Evolutionary conservation across 257 asterid species (phyloP).

Genomic region (Lithospermum erythrorhizon): DNA sequence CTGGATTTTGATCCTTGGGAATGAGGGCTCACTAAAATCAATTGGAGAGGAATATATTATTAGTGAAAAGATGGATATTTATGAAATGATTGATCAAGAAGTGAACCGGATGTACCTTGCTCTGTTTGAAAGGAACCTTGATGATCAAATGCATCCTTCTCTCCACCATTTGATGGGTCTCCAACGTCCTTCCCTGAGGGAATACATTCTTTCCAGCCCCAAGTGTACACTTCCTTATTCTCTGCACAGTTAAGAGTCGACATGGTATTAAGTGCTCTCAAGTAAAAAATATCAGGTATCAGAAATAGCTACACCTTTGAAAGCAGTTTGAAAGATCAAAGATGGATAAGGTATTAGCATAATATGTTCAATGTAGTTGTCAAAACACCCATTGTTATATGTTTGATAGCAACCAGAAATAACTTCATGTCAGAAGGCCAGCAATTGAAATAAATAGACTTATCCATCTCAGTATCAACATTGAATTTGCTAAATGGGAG

Average conservation of each 20-base stretch:
- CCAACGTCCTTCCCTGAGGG: conserved; percentile 80
- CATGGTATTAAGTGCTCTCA: no score
- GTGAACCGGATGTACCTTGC: conserved; percentile 39
- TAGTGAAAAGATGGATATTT: not conserved
- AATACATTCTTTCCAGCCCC: conserved; percentile 99
- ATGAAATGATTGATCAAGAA: not conserved
- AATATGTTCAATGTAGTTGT: no score
- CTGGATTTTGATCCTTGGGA: conserved; percentile 63
- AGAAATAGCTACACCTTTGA: not conserved
- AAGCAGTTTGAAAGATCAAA: no score
- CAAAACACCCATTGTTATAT: no score
- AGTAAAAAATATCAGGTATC: not conserved
- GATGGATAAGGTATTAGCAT: no score
- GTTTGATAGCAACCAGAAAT: no score
- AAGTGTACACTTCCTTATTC: conserved; percentile 75
- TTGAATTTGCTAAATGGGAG: not conserved
- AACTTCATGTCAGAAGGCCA: no score
- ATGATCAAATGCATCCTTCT: conserved; percentile 39
- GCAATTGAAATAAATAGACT: no score
- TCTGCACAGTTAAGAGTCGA: conserved; percentile 33
- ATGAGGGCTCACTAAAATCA: conserved; percentile 61
- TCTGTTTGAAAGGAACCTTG: conserved; percentile 39
- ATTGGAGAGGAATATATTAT: not conserved
- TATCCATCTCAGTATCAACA: not conserved
- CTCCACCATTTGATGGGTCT: conserved; percentile 44